Base-by-base conservation (phyloP, 176 grass and related monocot genomes). In the Phragmites australis region DNA sequence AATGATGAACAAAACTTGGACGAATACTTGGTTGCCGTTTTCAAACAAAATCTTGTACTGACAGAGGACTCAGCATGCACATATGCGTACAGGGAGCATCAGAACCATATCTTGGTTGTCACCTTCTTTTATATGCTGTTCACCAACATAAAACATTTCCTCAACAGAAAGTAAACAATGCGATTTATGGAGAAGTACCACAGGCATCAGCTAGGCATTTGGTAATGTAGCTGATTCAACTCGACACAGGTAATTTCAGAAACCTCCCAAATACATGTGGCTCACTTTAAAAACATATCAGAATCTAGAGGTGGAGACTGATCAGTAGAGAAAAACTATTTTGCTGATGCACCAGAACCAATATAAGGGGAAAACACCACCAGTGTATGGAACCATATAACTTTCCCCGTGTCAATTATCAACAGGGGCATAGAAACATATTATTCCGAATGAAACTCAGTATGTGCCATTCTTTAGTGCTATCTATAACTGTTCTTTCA, bases 401-500 rank as follows among this genome's bases (percentile, higher is more conserved):
- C 8, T 71, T 83, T 68, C 68, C 80, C 62, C 79, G 31, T 55
- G 19, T 37, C 49, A 72, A 67, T 77, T 89, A 72, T 66, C 78
- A 12, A 67, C 71, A 57, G 31, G 71, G 31, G 12, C 66, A 89
- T 67, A 66, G 25, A 63, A 78, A 78, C 49, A 86, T 57, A 70
- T 82, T 86, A 73, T 82, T 86, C 72, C 26, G 6, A 77, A 82
- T 19, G 48, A 47, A 66, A 73, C 43, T 57, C 49, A 9, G 49
- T 89, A 86, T 78, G 73, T 89, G 81, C 64, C 65, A 67, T 83
- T 82, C 80, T 87, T 69, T 89, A 82, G 68, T 73, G 59, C 45
- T 84, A 91, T 90, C 84, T 82, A 72, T 90, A 53, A 71, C 21
- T 81, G 68, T 69, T 27, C 18, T 29, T 83, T 99, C 93, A 99